Conservation (phyloP, 176 grass and related monocot species). For the Oryza meyeriana region DNA sequence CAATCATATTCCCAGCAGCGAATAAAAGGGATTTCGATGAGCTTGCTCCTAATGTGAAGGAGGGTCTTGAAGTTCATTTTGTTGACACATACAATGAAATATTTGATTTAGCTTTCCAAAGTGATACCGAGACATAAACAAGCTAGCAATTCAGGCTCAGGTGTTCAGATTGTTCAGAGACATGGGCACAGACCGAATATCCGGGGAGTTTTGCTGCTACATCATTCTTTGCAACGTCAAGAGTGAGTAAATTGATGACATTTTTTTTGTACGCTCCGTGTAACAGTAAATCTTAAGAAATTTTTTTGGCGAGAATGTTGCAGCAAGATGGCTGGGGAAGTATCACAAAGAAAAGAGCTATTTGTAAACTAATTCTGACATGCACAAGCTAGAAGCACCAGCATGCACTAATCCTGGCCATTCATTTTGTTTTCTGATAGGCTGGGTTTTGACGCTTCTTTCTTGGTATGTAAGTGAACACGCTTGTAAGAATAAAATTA, state of each 20-base stretch:
- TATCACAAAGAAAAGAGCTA: not conserved
- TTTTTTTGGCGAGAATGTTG: slow-evolving; percentile 15
- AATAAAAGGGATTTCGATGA: slow-evolving; percentile 95
- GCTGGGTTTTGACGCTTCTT: too few relatives aligned
- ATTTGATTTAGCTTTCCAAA: slow-evolving; percentile 65
- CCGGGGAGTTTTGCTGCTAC: not conserved
- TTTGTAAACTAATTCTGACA: not conserved
- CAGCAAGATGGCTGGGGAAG: slow-evolving; percentile 14
- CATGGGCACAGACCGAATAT: not conserved
- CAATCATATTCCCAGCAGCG: slow-evolving; percentile 79
- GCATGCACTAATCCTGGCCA: not conserved
- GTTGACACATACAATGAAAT: slow-evolving; percentile 79
- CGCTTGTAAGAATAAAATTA: too few relatives aligned
- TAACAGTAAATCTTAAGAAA: not conserved
- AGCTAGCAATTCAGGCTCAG: slow-evolving; percentile 22
- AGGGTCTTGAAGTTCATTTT: slow-evolving; percentile 88
- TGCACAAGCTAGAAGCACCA: not conserved
- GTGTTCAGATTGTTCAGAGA: slow-evolving; percentile 2
- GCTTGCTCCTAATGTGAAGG: slow-evolving; percentile 85
- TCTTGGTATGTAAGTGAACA: too few relatives aligned
- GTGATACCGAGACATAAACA: slow-evolving; percentile 31
- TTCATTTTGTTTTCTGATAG: not conserved
- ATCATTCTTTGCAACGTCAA: slow-evolving; percentile 26
- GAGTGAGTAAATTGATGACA: not conserved
- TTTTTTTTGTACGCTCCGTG: too few relatives aligned